These are phyloP conservation scores for Nicotiana otophora DNA, from an alignment of 257 asterid species.

Conservation along the genomic window DNA sequence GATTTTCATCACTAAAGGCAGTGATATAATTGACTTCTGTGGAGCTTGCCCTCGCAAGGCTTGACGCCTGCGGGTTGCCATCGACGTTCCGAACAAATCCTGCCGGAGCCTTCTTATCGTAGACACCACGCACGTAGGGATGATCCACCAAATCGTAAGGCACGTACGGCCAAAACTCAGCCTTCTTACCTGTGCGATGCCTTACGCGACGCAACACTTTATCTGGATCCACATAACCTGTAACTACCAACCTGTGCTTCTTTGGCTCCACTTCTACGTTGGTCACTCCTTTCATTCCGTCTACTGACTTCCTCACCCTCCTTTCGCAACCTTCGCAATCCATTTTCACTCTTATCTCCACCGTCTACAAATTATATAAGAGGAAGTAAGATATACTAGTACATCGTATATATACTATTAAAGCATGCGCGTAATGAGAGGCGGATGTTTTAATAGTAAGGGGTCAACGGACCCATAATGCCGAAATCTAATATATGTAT, in stretches of 20 bases:
- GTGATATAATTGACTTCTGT: constrained; percentile 34
- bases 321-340: constrained; percentile 43
- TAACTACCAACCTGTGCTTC: constrained; percentile 31
- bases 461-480: too few relatives aligned
- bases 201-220: constrained; percentile 31
- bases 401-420: too few relatives aligned
- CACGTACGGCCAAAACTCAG: constrained; percentile 40
- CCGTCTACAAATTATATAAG: constrained; percentile 21
- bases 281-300: constrained; percentile 34
- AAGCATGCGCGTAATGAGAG: not conserved
- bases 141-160: constrained; percentile 37
- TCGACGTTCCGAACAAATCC: constrained; percentile 30
- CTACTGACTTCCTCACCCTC: constrained; percentile 32
- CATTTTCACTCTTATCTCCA: constrained; percentile 41
- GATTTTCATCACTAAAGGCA: constrained; percentile 40
- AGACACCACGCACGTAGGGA: constrained; percentile 39
- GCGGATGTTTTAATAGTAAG: too few relatives aligned
- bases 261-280: constrained; percentile 32
- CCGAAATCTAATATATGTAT: too few relatives aligned
- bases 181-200: constrained; percentile 32
- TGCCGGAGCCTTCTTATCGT: constrained; percentile 36
- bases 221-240: constrained; percentile 36
- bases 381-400: not conserved
- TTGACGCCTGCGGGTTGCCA: constrained; percentile 18
- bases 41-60: constrained; percentile 35